These are phyloP conservation scores for Xylaria palmicola DNA, from an alignment of 495 filamentous ascomycete genomes.

Conservation along the genomic window DNA sequence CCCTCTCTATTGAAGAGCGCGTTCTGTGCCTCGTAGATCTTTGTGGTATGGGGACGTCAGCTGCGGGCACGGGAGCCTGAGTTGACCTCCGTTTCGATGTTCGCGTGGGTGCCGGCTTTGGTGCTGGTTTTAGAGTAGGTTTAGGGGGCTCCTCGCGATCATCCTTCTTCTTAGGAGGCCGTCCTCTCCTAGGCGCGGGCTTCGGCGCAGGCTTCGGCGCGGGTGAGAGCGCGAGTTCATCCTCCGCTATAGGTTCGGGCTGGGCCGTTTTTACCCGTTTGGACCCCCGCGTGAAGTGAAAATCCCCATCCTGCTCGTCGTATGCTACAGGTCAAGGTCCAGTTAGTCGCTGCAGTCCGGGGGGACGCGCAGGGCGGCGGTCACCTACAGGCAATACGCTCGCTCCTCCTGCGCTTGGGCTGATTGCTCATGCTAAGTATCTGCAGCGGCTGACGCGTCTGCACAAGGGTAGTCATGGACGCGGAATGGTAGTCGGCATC, in stretches of 20 bases:
- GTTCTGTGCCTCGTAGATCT: slow-evolving; percentile 24
- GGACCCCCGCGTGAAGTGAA: slow-evolving; percentile 58
- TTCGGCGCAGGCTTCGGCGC: slow-evolving; percentile 43
- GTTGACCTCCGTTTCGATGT: slow-evolving; percentile 44
- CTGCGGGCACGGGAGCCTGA: slow-evolving; percentile 29
- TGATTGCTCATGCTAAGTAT: slow-evolving; percentile 60
- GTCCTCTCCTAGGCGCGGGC: slow-evolving; percentile 41
- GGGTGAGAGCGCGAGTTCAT: slow-evolving; percentile 39
- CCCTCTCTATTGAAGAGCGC: slow-evolving; percentile 29
- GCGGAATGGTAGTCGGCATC: slow-evolving; percentile 22
- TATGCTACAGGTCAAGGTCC: slow-evolving; percentile 40
- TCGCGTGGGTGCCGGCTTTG: slow-evolving; percentile 29
- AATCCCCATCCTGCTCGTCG: slow-evolving; percentile 66
- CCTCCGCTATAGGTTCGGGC: slow-evolving; percentile 33
- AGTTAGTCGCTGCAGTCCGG: slow-evolving; percentile 18
- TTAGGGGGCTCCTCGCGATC: slow-evolving; percentile 37
- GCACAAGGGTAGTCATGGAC: slow-evolving; percentile 64
- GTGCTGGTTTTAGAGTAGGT: slow-evolving; percentile 31
- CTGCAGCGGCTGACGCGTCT: slow-evolving; percentile 57
- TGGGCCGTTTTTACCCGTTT: slow-evolving; percentile 50
- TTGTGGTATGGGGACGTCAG: slow-evolving; percentile 25
- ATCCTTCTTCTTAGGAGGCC: slow-evolving; percentile 38
- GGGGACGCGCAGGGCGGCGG: slow-evolving; percentile 4
- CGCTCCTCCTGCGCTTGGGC: slow-evolving; percentile 54
- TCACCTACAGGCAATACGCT: slow-evolving; percentile 55